phyloP scores from a whole-genome alignment of 2,329 filamentous ascomycete genomes.

The Talaromyces sp. region DNA sequence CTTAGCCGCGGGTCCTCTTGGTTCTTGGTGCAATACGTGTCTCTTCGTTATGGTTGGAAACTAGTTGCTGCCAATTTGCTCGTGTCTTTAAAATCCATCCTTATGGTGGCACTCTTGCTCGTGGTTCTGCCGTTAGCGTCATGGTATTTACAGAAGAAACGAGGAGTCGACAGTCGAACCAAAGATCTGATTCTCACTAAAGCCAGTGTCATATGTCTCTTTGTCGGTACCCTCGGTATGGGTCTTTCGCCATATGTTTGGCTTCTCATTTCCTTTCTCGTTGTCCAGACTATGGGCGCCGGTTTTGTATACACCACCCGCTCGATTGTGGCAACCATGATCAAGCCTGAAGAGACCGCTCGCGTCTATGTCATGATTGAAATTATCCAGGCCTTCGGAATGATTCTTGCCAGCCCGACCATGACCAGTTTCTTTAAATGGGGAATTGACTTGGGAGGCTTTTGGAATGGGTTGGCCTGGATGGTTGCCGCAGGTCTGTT shows the following conservation, averaged over 20 bases:
- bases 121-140: constrained; percentile 40
- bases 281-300: constrained; percentile 44
- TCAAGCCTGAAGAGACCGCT: constrained; percentile 44
- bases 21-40: constrained; percentile 48
- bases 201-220: constrained; percentile 38
- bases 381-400: constrained; percentile 43
- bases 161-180: constrained; percentile 29
- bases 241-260: constrained; percentile 39
- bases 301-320: constrained; percentile 44
- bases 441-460: constrained; percentile 40
- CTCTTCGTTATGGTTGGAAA: constrained; percentile 45
- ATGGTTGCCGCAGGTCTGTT: constrained; percentile 33
- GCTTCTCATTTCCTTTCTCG: constrained; percentile 38
- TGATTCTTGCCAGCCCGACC: constrained; percentile 42
- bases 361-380: constrained; percentile 46
- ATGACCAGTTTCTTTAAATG: constrained; percentile 42
- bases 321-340: constrained; percentile 42
- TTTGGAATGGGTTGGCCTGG: constrained; percentile 46
- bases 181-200: constrained; percentile 45
- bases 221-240: constrained; percentile 41
- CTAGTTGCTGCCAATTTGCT: constrained; percentile 39
- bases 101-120: constrained; percentile 44
- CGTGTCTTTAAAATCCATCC: constrained; percentile 41
- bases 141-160: constrained; percentile 29
- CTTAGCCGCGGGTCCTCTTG: constrained; percentile 42